phyloP scores from a whole-genome alignment of 139 green algal genomes.

The Ettlia oleoabundans region DNA sequence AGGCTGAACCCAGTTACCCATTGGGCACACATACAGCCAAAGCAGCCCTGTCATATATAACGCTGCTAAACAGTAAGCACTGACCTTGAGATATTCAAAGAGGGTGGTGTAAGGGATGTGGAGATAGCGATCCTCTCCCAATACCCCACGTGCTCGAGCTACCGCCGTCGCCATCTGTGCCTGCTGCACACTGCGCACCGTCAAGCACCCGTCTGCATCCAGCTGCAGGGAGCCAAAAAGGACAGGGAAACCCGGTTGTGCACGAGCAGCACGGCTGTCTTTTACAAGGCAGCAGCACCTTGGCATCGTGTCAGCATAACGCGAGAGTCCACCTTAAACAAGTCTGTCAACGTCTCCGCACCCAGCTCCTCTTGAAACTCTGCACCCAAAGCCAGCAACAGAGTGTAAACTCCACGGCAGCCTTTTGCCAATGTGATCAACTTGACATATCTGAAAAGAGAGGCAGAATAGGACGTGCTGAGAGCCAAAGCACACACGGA shows the following conservation, averaged over 20 bases:
- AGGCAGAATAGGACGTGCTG: no score
- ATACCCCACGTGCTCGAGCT: slow-evolving; percentile 22
- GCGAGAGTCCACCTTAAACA: slow-evolving; percentile 40
- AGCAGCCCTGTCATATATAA: background rate
- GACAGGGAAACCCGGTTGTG: background rate
- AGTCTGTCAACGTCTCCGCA: slow-evolving; percentile 43
- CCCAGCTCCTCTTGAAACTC: slow-evolving; percentile 55
- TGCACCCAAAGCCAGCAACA: background rate
- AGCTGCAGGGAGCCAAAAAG: background rate
- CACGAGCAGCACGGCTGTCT: background rate
- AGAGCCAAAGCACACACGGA: background rate
- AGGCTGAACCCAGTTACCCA: background rate
- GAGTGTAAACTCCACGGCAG: no score
- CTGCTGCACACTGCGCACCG: background rate
- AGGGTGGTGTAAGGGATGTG: slow-evolving; percentile 90
- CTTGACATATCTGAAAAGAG: no score
- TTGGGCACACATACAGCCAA: background rate
- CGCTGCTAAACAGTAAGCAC: background rate
- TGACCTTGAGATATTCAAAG: slow-evolving; percentile 91
- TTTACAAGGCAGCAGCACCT: background rate
- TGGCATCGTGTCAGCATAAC: background rate
- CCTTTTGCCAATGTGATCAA: no score
- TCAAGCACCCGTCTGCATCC: background rate
- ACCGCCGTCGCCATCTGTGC: slow-evolving; percentile 20
- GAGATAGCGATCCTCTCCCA: slow-evolving; percentile 47